A percentile compares a stretch with the other conserved stretches of the same genome.
Conservation (phyloP, 2,329 filamentous ascomycete species). For the Lasiodiplodia hormozganensis region DNA sequence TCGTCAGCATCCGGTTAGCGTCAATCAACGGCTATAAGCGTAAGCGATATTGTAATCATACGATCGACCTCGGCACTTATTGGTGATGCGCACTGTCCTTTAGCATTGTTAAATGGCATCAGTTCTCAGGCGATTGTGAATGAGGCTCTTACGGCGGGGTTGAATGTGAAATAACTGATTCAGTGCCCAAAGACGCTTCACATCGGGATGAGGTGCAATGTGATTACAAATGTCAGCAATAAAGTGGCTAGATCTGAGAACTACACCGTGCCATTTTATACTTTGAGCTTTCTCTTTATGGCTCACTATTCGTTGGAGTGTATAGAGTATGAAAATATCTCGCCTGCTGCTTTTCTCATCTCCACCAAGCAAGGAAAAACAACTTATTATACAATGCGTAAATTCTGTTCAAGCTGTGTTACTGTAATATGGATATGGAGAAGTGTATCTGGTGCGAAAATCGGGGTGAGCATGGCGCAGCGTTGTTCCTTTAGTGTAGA, state of each 20-base stretch:
- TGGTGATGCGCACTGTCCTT: neutral
- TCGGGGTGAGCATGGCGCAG: neutral
- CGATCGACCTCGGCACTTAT: neutral
- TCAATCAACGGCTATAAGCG: conserved; percentile 3
- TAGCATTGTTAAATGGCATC: neutral
- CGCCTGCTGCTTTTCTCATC: no score
- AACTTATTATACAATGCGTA: no score
- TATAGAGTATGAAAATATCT: no score
- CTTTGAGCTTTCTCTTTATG: no score
- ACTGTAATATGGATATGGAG: neutral
- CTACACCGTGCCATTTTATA: no score
- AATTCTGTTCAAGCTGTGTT: no score
- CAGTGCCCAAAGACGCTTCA: neutral
- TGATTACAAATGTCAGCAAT: no score
- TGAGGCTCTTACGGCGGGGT: neutral
- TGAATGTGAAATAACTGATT: neutral
- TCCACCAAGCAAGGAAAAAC: no score
- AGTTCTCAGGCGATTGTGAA: neutral
- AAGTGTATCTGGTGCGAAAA: neutral
- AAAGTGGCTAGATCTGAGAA: no score
- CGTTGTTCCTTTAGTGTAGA: neutral
- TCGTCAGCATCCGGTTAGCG: neutral
- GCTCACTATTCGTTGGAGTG: no score
- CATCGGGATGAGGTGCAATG: no score
- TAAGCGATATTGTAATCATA: conserved; percentile 9